Evolutionary conservation across 169 alveolate genomes (phyloP).

Genomic region (Theileria orientalis): DNA sequence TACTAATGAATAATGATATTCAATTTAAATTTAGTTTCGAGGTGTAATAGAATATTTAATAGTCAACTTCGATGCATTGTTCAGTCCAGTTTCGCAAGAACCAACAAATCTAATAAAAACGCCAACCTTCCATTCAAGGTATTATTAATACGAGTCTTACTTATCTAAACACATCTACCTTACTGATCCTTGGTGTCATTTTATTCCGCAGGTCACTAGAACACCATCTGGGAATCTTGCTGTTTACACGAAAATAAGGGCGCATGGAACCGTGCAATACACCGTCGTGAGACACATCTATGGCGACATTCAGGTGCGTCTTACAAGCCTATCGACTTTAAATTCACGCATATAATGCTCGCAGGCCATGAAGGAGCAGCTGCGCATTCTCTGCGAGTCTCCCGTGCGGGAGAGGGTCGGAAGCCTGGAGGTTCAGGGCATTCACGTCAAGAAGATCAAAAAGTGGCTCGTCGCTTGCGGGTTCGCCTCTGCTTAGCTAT

Average conservation of each 20-base stretch:
- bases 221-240: conserved; percentile 85
- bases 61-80: conserved; percentile 60
- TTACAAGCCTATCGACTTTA: neutral
- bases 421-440: conserved; percentile 75
- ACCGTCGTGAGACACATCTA: conserved; percentile 78
- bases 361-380: conserved; percentile 75
- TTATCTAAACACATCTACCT: neutral
- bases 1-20: neutral
- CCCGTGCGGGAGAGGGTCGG: conserved; percentile 78
- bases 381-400: conserved; percentile 74
- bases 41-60: neutral
- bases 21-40: neutral
- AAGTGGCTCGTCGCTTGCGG: conserved; percentile 77
- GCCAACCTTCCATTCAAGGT: conserved; percentile 73
- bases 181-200: neutral
- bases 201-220: conserved; percentile 70
- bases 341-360: neutral
- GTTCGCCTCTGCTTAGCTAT: conserved; percentile 10
- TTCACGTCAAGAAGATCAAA: conserved; percentile 74
- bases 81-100: conserved; percentile 72
- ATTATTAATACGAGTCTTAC: neutral
- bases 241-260: conserved; percentile 77
- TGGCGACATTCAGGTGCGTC: conserved; percentile 77
- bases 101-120: conserved; percentile 39
- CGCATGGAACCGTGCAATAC: conserved; percentile 82